Conservation (phyloP, 1,284 basidiomycete species). For the Fomitopsis betulina region DNA sequence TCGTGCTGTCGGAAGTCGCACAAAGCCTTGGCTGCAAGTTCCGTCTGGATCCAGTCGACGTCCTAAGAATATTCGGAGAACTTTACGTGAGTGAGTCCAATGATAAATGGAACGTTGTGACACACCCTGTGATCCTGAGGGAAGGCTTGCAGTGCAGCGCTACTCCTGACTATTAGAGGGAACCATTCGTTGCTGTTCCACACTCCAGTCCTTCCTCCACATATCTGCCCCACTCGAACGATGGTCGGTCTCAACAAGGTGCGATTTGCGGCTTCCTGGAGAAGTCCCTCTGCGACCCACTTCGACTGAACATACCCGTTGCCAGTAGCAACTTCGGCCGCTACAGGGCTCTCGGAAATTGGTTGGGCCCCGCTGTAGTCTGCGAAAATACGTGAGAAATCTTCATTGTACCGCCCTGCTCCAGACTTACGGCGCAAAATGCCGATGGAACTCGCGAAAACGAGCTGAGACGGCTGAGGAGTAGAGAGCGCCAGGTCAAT, state of each 20-base stretch:
- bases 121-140: slow-evolving; percentile 20
- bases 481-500: slow-evolving; percentile 23
- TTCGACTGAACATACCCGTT: slow-evolving; percentile 37
- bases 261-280: slow-evolving; percentile 15
- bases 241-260: slow-evolving; percentile 24
- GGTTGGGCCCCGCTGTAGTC: background rate
- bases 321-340: slow-evolving; percentile 24
- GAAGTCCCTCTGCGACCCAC: slow-evolving; percentile 33
- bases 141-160: slow-evolving; percentile 22
- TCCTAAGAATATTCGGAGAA: slow-evolving; percentile 2
- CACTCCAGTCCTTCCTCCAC: slow-evolving; percentile 32
- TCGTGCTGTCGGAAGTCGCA: slow-evolving; percentile 18
- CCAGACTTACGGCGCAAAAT: slow-evolving; percentile 17
- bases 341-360: slow-evolving; percentile 11
- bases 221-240: slow-evolving; percentile 41
- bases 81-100: background rate
- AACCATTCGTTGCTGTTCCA: slow-evolving; percentile 44
- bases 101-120: background rate
- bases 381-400: background rate
- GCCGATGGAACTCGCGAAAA: slow-evolving; percentile 30
- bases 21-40: slow-evolving; percentile 19
- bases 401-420: background rate
- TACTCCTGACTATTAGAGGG: slow-evolving; percentile 35
- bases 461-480: slow-evolving; percentile 17
- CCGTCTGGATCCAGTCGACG: slow-evolving; percentile 23